A percentile compares a stretch with the other conserved stretches of the same genome.
Evolutionary conservation across 2,329 filamentous ascomycete genomes (phyloP).

Genomic region (Colletotrichum liriopes): DNA sequence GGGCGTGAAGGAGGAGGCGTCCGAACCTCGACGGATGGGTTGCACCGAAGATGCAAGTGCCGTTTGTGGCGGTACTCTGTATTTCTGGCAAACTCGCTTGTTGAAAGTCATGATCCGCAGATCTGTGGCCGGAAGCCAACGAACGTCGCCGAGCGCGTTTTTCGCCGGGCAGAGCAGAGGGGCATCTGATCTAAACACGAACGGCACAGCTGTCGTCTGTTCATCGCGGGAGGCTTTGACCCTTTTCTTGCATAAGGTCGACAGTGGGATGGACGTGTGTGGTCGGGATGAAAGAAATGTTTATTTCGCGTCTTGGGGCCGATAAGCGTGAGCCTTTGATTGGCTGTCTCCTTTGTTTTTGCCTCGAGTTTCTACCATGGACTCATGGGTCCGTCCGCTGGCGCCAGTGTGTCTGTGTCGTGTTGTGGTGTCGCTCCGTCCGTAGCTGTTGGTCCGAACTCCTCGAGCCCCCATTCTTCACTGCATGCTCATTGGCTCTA

Average conservation of each 20-base stretch:
- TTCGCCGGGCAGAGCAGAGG: neutral
- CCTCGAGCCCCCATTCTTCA: neutral
- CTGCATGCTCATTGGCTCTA: neutral
- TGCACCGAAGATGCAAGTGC: conserved; percentile 38
- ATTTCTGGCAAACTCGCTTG: neutral
- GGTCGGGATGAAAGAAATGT: conserved; percentile 8
- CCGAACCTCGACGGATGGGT: conserved; percentile 18
- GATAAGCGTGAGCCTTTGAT: conserved; percentile 14
- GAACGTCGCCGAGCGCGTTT: neutral
- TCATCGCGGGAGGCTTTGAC: conserved; percentile 16
- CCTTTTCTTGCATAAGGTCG: neutral
- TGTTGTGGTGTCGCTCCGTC: neutral
- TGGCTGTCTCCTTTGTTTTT: conserved; percentile 12
- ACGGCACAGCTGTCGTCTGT: conserved; percentile 34
- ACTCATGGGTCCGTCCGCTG: neutral
- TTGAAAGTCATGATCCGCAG: neutral
- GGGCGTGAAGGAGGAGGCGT: conserved; percentile 1
- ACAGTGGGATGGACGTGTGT: neutral
- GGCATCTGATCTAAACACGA: conserved; percentile 27
- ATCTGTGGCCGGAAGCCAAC: neutral
- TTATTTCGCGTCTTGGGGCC: neutral
- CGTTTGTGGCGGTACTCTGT: conserved; percentile 16
- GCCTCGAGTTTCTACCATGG: neutral
- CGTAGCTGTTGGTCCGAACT: conserved; percentile 4
- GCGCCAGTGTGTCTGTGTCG: neutral